Evolutionary conservation across 371 early-diverging fungal genomes (phyloP).

Genomic region (Actinomortierella ambigua): DNA sequence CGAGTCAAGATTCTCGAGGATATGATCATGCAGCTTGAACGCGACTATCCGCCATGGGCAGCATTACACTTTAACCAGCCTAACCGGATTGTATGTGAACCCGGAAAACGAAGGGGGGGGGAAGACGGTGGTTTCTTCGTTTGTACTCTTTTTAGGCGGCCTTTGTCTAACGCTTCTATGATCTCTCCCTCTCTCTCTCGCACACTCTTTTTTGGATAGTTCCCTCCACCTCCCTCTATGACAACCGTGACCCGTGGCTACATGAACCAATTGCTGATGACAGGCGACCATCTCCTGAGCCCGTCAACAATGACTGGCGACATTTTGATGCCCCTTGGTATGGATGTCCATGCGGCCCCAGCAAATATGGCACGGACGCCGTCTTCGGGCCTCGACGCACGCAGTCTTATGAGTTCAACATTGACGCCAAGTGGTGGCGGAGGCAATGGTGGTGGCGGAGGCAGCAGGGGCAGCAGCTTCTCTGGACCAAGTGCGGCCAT

Average conservation of each 20-base stretch:
- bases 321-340: no score
- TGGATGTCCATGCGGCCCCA: no score
- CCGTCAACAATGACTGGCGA: slow-evolving; percentile 5
- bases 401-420: no score
- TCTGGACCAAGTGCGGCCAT: not conserved
- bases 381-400: no score
- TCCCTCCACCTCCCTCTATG: slow-evolving; percentile 43
- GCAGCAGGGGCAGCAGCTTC: not conserved
- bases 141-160: no score
- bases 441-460: not conserved
- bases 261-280: slow-evolving; percentile 35
- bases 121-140: no score
- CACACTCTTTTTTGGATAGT: slow-evolving; percentile 10
- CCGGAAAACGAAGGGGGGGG: no score
- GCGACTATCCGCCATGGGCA: slow-evolving; percentile 74
- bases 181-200: not conserved
- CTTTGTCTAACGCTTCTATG: no score
- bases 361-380: no score
- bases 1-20: slow-evolving; percentile 73
- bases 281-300: slow-evolving; percentile 37
- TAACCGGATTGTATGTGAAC: slow-evolving; percentile 50
- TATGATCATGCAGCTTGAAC: slow-evolving; percentile 69
- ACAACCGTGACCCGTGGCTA: slow-evolving; percentile 41
- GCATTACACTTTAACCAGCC: slow-evolving; percentile 75
- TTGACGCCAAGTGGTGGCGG: no score